A percentile compares a stretch with the other conserved stretches of the same genome.
These are phyloP conservation scores for Mimosa bimucronata DNA, from an alignment of 306 rosid genomes.

Conservation along the genomic window DNA sequence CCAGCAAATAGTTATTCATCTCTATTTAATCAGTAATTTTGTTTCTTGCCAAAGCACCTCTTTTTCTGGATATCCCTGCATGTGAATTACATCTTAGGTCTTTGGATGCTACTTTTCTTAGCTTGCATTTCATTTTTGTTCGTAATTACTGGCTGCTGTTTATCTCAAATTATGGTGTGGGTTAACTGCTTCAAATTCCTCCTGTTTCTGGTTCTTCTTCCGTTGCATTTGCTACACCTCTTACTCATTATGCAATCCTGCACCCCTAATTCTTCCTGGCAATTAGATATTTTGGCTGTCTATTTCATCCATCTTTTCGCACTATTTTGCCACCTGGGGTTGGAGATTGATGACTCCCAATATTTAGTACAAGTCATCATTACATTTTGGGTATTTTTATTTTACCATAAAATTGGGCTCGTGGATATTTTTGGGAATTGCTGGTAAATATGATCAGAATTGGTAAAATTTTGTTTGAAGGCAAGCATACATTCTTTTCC, in stretches of 20 bases:
- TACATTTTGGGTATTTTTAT: not conserved
- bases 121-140: conserved; percentile 1
- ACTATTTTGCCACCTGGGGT: not conserved
- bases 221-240: not conserved
- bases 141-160: conserved; percentile 2
- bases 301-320: conserved; percentile 11
- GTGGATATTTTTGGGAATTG: not conserved
- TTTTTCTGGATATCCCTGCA: not conserved
- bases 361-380: not conserved
- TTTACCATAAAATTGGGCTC: not conserved
- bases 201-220: not conserved
- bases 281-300: not conserved
- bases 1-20: not conserved
- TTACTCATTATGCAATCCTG: no score
- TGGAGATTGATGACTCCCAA: not conserved
- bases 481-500: not conserved
- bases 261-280: not conserved
- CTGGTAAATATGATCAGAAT: not conserved
- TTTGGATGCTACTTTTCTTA: conserved; percentile 24
- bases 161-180: not conserved
- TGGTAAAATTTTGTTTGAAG: not conserved
- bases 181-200: not conserved
- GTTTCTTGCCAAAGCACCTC: not conserved
- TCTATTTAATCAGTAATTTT: no score
- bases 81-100: not conserved